Evolutionary conservation across 78 protist species (phyloP).

Genomic region (Anaeramoeba ignava): DNA sequence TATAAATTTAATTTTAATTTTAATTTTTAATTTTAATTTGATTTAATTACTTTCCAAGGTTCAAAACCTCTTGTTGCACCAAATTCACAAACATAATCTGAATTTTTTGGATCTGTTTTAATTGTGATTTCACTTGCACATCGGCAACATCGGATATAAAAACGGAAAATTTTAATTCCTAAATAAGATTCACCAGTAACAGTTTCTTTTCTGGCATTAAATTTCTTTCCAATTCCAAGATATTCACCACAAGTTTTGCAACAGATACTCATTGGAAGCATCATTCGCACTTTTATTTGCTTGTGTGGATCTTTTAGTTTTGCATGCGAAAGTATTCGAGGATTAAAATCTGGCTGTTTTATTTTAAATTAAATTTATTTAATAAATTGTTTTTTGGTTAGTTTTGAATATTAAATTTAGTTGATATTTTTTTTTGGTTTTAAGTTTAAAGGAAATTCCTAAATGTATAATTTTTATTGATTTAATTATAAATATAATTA

Average conservation of each 20-base stretch:
- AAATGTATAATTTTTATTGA: too few species aligned
- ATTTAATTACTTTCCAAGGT: constrained; percentile 46
- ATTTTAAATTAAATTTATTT: too few species aligned
- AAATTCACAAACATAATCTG: constrained; percentile 62
- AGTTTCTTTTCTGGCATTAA: constrained; percentile 78
- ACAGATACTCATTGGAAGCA: constrained; percentile 84
- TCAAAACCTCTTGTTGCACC: constrained; percentile 66
- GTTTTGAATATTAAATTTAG: too few species aligned
- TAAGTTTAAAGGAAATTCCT: too few species aligned
- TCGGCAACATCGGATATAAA: constrained; percentile 56
- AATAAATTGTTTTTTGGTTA: too few species aligned
- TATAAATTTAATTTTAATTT: constrained; percentile 18
- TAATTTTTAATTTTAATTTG: neutral
- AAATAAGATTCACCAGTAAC: constrained; percentile 67
- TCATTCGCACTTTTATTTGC: constrained; percentile 64
- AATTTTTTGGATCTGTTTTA: constrained; percentile 77
- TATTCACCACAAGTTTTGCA: constrained; percentile 84
- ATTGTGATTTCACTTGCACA: constrained; percentile 73
- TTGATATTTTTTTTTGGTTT: too few species aligned
- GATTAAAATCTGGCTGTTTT: too few species aligned
- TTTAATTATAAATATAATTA: too few species aligned
- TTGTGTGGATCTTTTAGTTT: too few species aligned
- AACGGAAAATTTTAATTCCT: constrained; percentile 62
- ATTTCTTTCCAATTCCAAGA: constrained; percentile 69
- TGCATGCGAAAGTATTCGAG: too few species aligned